Base-by-base conservation (phyloP, 2,329 filamentous ascomycete species). In the Ophiocordyceps camponoti-saundersi region DNA sequence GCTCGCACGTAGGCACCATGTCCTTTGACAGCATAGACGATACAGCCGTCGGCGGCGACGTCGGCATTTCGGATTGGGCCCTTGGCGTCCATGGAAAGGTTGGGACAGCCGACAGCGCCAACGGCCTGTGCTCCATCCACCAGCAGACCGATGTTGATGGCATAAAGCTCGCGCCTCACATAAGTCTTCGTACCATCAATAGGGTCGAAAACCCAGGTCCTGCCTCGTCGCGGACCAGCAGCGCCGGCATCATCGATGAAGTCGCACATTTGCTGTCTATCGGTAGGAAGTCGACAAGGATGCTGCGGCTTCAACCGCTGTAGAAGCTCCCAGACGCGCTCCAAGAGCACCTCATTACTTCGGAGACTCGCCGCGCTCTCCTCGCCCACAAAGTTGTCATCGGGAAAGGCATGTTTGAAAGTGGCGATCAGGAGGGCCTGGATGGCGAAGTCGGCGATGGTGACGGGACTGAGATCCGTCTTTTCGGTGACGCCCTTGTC, bases 171-270 rank as follows among this genome's bases (percentile, higher is more conserved):
- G 6, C 70, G 68, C 12, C 62, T 59, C 10, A 79, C 62, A 47
- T 74, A 79, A 1, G 72, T 75, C 59, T 72, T 70, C 2, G 75
- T 79, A 8, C 75, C 75, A 51, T 79, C 75, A 29, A 79, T 77
- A 0, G 75, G 75, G 53, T 79, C 75, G 53, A 79, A 77, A 0
- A 79, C 66, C 74, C 75, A 79, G 10, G 69, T 67, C 15, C 73
- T 57, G 8, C 66, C 68, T 2, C 56, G 52, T 10, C 51, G 60
- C 5, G 65, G 68, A 16, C 56, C 57, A 22, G 65, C 65, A 20
- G 61, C 52, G 29, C 70, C 67, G 49, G 73, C 75, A 51, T 64
- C 65, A 56, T 78, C 73, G 42, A 79, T 70, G 50, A 74, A 59
- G 45, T 69, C 64, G 55, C 72, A 75, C 59, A 75, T 67, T 26